Percentiles rank a stretch among this genome's conserved stretches.
Evolutionary conservation across 2,329 filamentous ascomycete genomes (phyloP).

Genomic region (Alternaria alternata): DNA sequence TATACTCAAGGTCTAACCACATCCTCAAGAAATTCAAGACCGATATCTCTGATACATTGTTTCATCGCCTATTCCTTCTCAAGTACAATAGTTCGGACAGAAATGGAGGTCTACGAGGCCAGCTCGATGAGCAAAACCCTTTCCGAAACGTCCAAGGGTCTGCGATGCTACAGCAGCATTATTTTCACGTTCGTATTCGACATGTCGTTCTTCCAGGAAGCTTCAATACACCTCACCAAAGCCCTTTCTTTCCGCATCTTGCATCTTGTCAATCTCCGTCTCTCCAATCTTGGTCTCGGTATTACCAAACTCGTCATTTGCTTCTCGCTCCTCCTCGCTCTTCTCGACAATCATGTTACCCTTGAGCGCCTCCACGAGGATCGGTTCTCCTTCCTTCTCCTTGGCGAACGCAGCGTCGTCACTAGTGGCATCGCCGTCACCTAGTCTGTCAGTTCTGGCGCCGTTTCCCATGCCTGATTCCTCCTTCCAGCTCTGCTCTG

Average conservation of each 20-base stretch:
- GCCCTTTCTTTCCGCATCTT: conserved; percentile 40
- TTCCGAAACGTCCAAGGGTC: neutral
- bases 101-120: neutral
- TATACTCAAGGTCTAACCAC: neutral
- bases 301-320: conserved; percentile 22
- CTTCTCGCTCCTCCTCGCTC: conserved; percentile 31
- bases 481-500: conserved; percentile 53
- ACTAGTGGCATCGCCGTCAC: conserved; percentile 48
- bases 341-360: conserved; percentile 47
- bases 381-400: conserved; percentile 26
- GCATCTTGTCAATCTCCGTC: conserved; percentile 41
- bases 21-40: neutral
- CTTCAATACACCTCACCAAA: conserved; percentile 45
- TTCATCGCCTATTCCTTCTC: too few relatives aligned
- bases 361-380: conserved; percentile 44
- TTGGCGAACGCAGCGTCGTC: conserved; percentile 24
- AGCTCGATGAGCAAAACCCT: neutral
- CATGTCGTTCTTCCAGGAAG: neutral
- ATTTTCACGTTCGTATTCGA: neutral
- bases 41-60: too few relatives aligned
- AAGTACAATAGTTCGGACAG: neutral
- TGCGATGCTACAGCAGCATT: neutral
- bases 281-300: conserved; percentile 28
- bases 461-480: conserved; percentile 59
- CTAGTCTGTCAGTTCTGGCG: conserved; percentile 55